A percentile compares a stretch with the other conserved stretches of the same genome.
These are phyloP conservation scores for Beauveria scarabaeidicola DNA, from an alignment of 2,329 filamentous ascomycete species.

Conservation along the genomic window DNA sequence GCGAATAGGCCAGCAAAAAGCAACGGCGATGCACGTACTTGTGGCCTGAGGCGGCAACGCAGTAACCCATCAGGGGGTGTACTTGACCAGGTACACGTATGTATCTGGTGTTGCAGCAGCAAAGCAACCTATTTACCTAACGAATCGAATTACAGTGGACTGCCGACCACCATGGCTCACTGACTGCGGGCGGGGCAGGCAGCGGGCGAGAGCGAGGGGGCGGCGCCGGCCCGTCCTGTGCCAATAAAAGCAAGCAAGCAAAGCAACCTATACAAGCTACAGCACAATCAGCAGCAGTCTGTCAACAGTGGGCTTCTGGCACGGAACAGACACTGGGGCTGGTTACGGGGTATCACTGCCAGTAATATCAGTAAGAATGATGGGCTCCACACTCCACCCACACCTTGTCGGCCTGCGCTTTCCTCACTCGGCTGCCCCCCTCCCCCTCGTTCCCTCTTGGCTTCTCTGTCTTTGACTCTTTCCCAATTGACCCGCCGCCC, in stretches of 20 bases:
- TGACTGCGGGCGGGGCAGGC: slow-evolving; percentile 5
- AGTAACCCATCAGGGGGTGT: background rate
- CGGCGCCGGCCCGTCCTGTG: slow-evolving; percentile 8
- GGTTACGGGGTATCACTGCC: background rate
- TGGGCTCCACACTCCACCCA: slow-evolving; percentile 6
- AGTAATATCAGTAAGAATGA: slow-evolving; percentile 1
- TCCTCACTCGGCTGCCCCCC: background rate
- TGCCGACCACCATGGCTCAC: background rate
- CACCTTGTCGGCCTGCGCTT: background rate
- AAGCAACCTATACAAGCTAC: background rate
- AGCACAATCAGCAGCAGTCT: background rate
- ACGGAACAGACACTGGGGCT: background rate
- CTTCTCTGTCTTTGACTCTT: background rate
- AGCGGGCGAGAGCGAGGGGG: slow-evolving; percentile 7
- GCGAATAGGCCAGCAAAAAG: background rate
- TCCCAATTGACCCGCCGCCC: background rate
- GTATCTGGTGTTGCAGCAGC: background rate
- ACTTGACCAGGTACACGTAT: background rate
- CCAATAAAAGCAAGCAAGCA: slow-evolving; percentile 1
- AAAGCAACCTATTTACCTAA: background rate
- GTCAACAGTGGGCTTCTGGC: background rate
- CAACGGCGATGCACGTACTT: background rate
- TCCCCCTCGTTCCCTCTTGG: background rate
- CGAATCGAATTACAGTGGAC: background rate
- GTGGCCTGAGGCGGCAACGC: background rate